These are phyloP conservation scores for Melanomma pulvis-pyrius DNA, from an alignment of 495 filamentous ascomycete genomes.

Conservation along the genomic window DNA sequence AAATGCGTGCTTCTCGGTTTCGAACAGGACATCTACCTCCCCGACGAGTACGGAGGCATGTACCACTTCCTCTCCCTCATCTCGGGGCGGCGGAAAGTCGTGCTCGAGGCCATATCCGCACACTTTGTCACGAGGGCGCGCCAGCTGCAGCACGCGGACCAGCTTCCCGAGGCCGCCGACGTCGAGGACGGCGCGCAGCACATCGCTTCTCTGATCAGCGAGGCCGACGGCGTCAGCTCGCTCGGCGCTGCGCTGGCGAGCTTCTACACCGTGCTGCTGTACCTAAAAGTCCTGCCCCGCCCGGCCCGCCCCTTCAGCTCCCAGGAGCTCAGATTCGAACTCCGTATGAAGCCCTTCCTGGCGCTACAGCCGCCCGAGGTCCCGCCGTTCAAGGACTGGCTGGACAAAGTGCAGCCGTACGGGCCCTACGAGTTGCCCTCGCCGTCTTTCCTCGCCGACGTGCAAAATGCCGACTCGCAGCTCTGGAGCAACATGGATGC, in stretches of 20 bases:
- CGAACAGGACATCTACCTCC: constrained; percentile 85
- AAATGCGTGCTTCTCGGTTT: constrained; percentile 93
- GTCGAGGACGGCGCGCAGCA: constrained; percentile 53
- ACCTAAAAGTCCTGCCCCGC: constrained; percentile 60
- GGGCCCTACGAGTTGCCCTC: constrained; percentile 48
- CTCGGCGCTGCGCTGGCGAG: constrained; percentile 69
- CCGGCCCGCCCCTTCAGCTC: constrained; percentile 70
- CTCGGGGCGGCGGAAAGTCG: constrained; percentile 7
- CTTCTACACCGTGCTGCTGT: constrained; percentile 68
- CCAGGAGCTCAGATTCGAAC: constrained; percentile 73
- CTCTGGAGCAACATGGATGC: constrained; percentile 27
- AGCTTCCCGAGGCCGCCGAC: constrained; percentile 31
- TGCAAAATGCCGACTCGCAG: not conserved
- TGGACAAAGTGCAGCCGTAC: constrained; percentile 47
- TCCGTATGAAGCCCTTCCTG: constrained; percentile 89
- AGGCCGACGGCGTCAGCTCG: constrained; percentile 68
- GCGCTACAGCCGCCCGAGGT: constrained; percentile 69
- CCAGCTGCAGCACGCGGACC: not conserved
- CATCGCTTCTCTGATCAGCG: constrained; percentile 53
- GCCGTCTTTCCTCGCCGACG: not conserved
- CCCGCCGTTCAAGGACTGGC: constrained; percentile 66
- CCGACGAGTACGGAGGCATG: constrained; percentile 85
- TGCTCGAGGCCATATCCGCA: constrained; percentile 23
- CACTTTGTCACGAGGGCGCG: constrained; percentile 2
- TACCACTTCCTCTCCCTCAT: constrained; percentile 69